Percentiles rank a stretch among this genome's conserved stretches.
phyloP scores from a whole-genome alignment of 1,284 basidiomycete genomes.

The Coniferiporia weirii region DNA sequence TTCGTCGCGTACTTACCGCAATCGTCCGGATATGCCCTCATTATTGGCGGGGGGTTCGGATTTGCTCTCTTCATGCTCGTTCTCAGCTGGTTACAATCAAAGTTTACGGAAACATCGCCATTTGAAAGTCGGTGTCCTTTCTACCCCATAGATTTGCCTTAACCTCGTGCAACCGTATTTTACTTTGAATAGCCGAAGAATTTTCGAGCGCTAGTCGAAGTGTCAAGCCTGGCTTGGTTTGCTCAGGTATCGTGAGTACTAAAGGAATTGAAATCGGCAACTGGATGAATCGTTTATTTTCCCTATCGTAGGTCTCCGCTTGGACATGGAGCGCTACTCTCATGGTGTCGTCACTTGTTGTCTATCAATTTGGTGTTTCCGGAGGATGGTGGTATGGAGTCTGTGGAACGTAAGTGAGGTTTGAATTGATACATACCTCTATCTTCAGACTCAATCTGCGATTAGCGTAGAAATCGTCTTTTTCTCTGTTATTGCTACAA shows the following conservation, averaged over 20 bases:
- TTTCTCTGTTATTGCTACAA: slow-evolving; percentile 69
- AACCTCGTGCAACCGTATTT: background rate
- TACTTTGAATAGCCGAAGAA: slow-evolving; percentile 11
- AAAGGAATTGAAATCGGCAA: background rate
- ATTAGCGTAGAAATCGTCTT: slow-evolving; percentile 58
- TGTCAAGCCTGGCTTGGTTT: slow-evolving; percentile 56
- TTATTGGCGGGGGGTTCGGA: slow-evolving; percentile 16
- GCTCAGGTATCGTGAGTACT: slow-evolving; percentile 47
- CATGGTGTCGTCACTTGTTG: slow-evolving; percentile 16
- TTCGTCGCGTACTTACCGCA: slow-evolving; percentile 15
- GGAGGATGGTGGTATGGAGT: slow-evolving; percentile 45
- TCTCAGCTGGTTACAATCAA: slow-evolving; percentile 15
- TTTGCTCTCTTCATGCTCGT: slow-evolving; percentile 17
- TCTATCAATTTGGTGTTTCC: background rate
- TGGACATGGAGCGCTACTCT: slow-evolving; percentile 60
- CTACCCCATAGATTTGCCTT: background rate
- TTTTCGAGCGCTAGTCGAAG: slow-evolving; percentile 18
- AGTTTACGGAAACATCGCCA: slow-evolving; percentile 15
- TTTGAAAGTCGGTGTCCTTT: slow-evolving; percentile 13
- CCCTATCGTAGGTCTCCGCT: slow-evolving; percentile 37
- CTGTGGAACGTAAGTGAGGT: slow-evolving; percentile 41
- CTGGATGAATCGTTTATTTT: background rate
- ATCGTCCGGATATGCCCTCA: slow-evolving; percentile 17
- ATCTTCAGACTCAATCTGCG: background rate
- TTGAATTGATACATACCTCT: background rate